These are phyloP conservation scores for Amanita rubescens DNA, from an alignment of 768 basidiomycete genomes.

Conservation along the genomic window DNA sequence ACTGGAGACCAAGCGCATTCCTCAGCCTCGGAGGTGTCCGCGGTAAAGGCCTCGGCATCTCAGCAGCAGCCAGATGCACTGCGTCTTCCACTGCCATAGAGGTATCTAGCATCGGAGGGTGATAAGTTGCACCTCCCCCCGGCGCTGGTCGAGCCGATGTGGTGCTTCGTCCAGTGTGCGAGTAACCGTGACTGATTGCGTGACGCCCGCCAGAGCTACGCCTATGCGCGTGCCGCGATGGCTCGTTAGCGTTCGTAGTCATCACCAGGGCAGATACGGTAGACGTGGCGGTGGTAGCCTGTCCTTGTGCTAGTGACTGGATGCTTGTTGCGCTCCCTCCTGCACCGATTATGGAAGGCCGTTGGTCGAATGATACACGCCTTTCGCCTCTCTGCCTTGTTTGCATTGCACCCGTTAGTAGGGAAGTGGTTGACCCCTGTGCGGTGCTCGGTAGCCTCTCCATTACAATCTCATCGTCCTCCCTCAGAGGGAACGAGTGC, in stretches of 20 bases:
- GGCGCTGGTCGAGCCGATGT: background rate
- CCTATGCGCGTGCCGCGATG: background rate
- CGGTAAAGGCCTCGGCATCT: slow-evolving; percentile 6
- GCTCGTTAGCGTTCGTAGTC: background rate
- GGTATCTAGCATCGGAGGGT: background rate
- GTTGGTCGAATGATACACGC: slow-evolving; percentile 1
- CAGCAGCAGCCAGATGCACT: slow-evolving; percentile 1
- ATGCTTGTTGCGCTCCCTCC: background rate
- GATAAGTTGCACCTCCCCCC: background rate
- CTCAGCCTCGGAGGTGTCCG: slow-evolving; percentile 6
- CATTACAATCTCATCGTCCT: slow-evolving; percentile 7
- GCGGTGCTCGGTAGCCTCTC: slow-evolving; percentile 1
- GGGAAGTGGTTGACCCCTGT: background rate
- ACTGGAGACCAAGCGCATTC: slow-evolving; percentile 24
- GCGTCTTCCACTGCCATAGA: slow-evolving; percentile 1
- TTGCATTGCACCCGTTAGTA: background rate
- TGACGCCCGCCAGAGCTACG: background rate
- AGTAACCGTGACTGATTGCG: background rate
- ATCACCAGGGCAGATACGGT: background rate
- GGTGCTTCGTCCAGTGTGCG: background rate
- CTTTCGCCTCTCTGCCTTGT: slow-evolving; percentile 3
- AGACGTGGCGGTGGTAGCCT: background rate
- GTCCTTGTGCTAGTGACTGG: background rate
- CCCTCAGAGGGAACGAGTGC: slow-evolving; percentile 3
- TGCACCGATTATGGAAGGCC: background rate